Evolutionary conservation across 2,329 filamentous ascomycete genomes (phyloP).

Genomic region (Bipolaris sorokiniana): DNA sequence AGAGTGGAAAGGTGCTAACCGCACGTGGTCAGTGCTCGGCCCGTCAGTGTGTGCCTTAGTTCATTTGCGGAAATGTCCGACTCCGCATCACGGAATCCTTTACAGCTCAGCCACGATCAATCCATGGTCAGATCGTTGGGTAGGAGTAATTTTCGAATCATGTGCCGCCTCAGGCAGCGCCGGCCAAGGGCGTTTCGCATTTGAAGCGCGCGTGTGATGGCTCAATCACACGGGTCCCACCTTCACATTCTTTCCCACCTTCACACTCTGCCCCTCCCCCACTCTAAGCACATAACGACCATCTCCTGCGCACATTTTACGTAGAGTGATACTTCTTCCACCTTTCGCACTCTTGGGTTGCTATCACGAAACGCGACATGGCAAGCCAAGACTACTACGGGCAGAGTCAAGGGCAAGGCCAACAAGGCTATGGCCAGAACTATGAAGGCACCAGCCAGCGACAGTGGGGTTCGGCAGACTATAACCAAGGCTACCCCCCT

Average conservation of each 20-base stretch:
- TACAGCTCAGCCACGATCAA: constrained; percentile 28
- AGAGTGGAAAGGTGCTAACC: constrained; percentile 1
- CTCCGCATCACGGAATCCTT: constrained; percentile 14
- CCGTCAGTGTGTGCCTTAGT: constrained; percentile 10
- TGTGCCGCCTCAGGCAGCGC: constrained; percentile 26
- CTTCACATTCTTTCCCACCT: constrained; percentile 22
- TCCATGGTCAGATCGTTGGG: constrained; percentile 19
- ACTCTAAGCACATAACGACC: constrained; percentile 23
- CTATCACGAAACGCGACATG: constrained; percentile 17
- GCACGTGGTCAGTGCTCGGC: constrained; percentile 6
- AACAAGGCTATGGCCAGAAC: constrained; percentile 31
- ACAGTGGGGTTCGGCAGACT: constrained; percentile 34
- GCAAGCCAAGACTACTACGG: constrained; percentile 46
- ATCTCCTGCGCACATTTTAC: constrained; percentile 12
- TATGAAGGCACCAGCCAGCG: constrained; percentile 35
- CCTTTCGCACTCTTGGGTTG: not conserved
- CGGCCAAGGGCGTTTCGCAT: constrained; percentile 22
- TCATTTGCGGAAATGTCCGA: constrained; percentile 9
- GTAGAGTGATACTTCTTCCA: not conserved
- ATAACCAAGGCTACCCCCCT: constrained; percentile 29
- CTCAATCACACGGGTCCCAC: constrained; percentile 24
- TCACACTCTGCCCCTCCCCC: constrained; percentile 28
- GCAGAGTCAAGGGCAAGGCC: constrained; percentile 23
- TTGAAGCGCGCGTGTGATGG: constrained; percentile 32
- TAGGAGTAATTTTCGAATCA: constrained; percentile 14